These are phyloP conservation scores for Parafenestella ontariensis DNA, from an alignment of 2,329 filamentous ascomycete genomes.

Conservation along the genomic window DNA sequence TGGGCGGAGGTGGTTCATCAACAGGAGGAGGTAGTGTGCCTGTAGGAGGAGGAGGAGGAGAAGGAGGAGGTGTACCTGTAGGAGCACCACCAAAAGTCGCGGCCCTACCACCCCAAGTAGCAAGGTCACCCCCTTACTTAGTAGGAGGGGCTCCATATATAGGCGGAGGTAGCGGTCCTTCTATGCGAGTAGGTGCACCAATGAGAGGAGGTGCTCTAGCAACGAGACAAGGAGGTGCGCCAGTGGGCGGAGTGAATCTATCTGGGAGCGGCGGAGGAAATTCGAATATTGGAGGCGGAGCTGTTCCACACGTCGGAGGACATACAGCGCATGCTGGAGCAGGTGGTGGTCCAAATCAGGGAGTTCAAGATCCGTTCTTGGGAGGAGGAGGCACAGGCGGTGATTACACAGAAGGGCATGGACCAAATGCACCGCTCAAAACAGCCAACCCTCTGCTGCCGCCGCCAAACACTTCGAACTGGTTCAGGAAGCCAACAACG, in stretches of 20 bases:
- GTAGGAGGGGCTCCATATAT: too few relatives aligned
- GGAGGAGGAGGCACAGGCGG: too few relatives aligned
- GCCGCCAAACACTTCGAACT: neutral
- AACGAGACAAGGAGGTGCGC: neutral
- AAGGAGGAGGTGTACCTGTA: too few relatives aligned
- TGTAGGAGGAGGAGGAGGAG: neutral
- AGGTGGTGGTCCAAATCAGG: neutral
- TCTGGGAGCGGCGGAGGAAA: neutral
- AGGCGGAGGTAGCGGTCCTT: too few relatives aligned
- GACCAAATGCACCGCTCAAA: neutral
- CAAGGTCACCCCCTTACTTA: too few relatives aligned
- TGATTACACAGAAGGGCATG: neutral
- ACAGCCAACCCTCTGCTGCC: neutral
- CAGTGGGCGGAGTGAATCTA: neutral
- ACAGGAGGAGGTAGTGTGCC: neutral
- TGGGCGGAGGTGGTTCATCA: neutral
- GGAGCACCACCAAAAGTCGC: too few relatives aligned
- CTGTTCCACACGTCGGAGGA: neutral
- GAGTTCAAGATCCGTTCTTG: too few relatives aligned
- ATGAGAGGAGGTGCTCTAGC: neutral
- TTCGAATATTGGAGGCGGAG: neutral
- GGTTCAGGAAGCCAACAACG: neutral
- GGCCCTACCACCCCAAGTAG: too few relatives aligned
- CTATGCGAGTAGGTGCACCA: neutral
- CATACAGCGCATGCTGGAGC: neutral